Conservation (phyloP, 2,329 filamentous ascomycete species). For the Microdochium nivale region DNA sequence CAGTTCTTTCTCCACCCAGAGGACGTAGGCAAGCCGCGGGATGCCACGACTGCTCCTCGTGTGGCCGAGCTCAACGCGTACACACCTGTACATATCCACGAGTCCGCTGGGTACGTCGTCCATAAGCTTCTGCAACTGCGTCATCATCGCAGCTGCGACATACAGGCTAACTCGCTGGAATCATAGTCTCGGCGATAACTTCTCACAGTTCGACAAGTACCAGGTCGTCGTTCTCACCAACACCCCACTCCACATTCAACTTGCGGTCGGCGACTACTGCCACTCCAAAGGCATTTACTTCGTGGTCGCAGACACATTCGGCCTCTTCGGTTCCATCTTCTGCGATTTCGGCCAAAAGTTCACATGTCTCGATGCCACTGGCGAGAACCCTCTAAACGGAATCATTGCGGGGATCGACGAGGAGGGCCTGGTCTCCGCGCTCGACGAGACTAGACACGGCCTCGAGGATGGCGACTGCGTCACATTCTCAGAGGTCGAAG, state of each 20-base stretch:
- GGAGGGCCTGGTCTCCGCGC: conserved; percentile 80
- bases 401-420: conserved; percentile 88
- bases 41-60: conserved; percentile 75
- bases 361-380: conserved; percentile 79
- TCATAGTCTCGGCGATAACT: conserved; percentile 61
- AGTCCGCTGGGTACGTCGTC: conserved; percentile 40
- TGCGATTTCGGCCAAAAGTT: conserved; percentile 97
- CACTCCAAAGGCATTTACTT: conserved; percentile 90
- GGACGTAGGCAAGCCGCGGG: conserved; percentile 89
- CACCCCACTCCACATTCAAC: conserved; percentile 70
- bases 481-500: conserved; percentile 86
- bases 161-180: conserved; percentile 11
- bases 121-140: neutral
- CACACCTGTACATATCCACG: conserved; percentile 76
- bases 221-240: conserved; percentile 89
- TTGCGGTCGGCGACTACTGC: conserved; percentile 83
- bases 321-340: conserved; percentile 91
- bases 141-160: neutral
- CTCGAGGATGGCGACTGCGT: conserved; percentile 95
- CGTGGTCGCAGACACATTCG: conserved; percentile 80
- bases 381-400: conserved; percentile 77
- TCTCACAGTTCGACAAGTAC: conserved; percentile 79
- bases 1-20: conserved; percentile 90
- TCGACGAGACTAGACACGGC: conserved; percentile 92
- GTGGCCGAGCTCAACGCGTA: conserved; percentile 95